phyloP scores from a whole-genome alignment of 1,284 basidiomycete species.

The Puccinia horiana region DNA sequence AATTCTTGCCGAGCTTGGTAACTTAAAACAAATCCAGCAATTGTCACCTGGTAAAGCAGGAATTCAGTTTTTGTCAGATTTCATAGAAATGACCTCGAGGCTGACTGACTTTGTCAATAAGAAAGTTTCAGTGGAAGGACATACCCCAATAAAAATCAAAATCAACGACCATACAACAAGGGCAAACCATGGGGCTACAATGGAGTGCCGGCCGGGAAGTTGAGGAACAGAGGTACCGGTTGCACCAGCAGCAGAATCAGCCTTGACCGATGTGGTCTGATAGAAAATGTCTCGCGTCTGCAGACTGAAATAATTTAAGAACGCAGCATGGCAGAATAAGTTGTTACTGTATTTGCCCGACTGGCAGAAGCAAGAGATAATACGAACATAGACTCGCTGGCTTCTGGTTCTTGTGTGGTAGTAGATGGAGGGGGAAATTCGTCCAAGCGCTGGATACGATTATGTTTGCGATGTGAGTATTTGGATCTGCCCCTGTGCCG shows the following conservation, averaged over 20 bases:
- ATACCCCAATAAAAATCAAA: constrained; percentile 28
- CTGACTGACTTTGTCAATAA: not conserved
- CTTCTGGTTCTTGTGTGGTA: not conserved
- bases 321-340: not conserved
- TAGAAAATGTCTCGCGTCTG: not conserved
- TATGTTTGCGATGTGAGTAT: not conserved
- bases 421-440: not conserved
- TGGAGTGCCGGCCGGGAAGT: constrained; percentile 36
- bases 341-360: not conserved
- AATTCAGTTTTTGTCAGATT: not conserved
- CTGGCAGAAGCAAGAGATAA: not conserved
- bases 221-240: constrained; percentile 8
- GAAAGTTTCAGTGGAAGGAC: not conserved
- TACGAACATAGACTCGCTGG: not conserved
- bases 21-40: constrained; percentile 35
- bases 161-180: not conserved
- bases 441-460: not conserved
- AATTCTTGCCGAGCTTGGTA: constrained; percentile 46
- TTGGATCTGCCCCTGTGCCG: not conserved
- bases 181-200: constrained; percentile 37
- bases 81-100: not conserved
- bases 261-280: constrained; percentile 1
- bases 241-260: constrained; percentile 17
- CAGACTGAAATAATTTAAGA: not conserved
- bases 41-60: constrained; percentile 11